These are phyloP conservation scores for Wickerhamomyces pijperi DNA, from an alignment of 805 yeast genomes.

Conservation along the genomic window DNA sequence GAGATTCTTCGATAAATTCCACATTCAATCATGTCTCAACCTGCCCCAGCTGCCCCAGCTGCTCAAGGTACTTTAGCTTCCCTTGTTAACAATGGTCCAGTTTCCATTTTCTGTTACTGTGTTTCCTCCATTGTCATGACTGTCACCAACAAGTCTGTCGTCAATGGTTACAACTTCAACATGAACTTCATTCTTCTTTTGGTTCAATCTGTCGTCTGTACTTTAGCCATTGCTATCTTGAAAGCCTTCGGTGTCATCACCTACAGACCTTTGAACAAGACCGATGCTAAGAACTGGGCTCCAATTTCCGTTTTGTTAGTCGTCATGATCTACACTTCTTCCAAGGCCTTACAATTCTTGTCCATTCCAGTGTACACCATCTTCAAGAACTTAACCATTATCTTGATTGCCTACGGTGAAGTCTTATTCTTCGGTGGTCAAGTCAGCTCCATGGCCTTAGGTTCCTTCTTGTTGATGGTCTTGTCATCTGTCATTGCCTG, in stretches of 20 bases:
- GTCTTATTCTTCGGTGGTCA: slow-evolving; percentile 93
- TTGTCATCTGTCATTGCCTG: slow-evolving; percentile 94
- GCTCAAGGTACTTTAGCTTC: slow-evolving; percentile 12
- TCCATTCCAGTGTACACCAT: slow-evolving; percentile 95
- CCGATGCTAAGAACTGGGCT: slow-evolving; percentile 91
- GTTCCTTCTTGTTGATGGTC: slow-evolving; percentile 86
- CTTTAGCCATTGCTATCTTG: slow-evolving; percentile 57
- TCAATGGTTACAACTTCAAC: slow-evolving; percentile 57
- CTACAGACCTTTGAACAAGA: slow-evolving; percentile 74
- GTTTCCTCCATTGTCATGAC: slow-evolving; percentile 94
- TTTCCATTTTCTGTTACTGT: slow-evolving; percentile 80
- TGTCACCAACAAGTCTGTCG: slow-evolving; percentile 90
- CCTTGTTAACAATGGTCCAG: slow-evolving; percentile 36
- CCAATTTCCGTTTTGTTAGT: slow-evolving; percentile 88
- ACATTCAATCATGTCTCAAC: slow-evolving; percentile 7
- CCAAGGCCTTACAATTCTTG: slow-evolving; percentile 86
- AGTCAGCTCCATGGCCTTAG: slow-evolving; percentile 81
- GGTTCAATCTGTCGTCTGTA: slow-evolving; percentile 80
- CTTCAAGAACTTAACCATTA: slow-evolving; percentile 94
- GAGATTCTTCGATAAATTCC: no score
- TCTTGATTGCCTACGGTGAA: slow-evolving; percentile 96
- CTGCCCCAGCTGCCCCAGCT: slow-evolving; percentile 10
- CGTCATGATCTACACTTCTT: slow-evolving; percentile 89
- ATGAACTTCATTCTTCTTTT: slow-evolving; percentile 86
- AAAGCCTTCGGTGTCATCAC: slow-evolving; percentile 68